Evolutionary conservation across 2,329 filamentous ascomycete genomes (phyloP), one percentile per base, ranked within the genome.

Genomic region (Fusarium begoniae): DNA sequence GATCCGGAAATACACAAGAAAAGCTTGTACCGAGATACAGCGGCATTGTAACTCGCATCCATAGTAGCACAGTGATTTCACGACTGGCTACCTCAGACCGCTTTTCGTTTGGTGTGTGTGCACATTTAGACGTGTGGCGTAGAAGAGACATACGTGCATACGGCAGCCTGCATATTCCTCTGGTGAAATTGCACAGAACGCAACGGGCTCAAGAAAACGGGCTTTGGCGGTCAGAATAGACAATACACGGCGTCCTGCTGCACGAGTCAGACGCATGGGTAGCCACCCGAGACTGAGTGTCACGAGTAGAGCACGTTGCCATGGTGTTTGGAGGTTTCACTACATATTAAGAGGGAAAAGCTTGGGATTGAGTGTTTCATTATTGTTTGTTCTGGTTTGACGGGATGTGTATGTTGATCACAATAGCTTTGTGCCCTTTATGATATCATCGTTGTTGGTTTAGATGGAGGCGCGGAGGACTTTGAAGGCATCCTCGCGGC

Each of bases 401-500:
- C 12, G 11, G n/a, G 15, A n/a, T 45, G 22, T n/a, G 24, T 4
- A 32, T 38, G 22, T 26, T 48, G 24, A 51, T 32, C 37, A 18
- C 45, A 28, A 51, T 45, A 20, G 17, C 22, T 32, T 38, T n/a
- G 26, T 35, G n/a, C 17, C 5, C 13, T 38, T 30, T 5, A 17
- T 38, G 32, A 30, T 51, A 51, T 51, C 32, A 30, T 59, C 14
- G 32, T 35, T 35, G 35, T 15, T 22, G 20, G 7, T 41, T 80
- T 80, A 86, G 66, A 87, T 78, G 8, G 83, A 82, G 22, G 85
- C 84, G 69, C 80, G 82, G 59, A 87, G 81, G 24, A 83, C 78
- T 77, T 84, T 83, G 80, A 87, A 87, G 3, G 81, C 83, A 64
- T 87, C 84, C 15, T 86, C 85, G 9, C 82, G 81, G 9, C 75